Conservation (phyloP, 129 eudicot species). For the Oenanthe sinensis region DNA sequence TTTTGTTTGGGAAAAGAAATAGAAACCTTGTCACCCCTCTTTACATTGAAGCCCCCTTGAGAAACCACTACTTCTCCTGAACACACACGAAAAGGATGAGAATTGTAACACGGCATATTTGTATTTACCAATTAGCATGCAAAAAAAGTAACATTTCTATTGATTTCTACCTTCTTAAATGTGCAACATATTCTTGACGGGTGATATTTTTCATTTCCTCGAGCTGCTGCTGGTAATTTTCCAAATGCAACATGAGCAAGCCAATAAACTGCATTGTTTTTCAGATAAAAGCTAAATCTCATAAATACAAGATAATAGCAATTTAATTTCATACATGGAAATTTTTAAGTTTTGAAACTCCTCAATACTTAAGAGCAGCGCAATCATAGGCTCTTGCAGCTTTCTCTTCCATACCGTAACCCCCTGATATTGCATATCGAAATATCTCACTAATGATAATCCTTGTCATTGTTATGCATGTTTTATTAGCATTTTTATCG, state of each 20-base stretch:
- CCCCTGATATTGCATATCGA: slow-evolving; percentile 27
- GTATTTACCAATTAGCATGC: not conserved
- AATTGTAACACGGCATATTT: not conserved
- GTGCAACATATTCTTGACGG: slow-evolving; percentile 87
- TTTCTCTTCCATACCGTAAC: slow-evolving; percentile 86
- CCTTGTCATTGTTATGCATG: not conserved
- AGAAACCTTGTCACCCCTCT: slow-evolving; percentile 81
- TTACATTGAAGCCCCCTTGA: slow-evolving; percentile 84
- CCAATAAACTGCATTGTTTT: not conserved
- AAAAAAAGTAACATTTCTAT: not conserved
- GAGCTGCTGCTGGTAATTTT: slow-evolving; percentile 58
- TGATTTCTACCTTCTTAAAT: slow-evolving; percentile 55
- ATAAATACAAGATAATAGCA: not conserved
- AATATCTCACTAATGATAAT: not conserved
- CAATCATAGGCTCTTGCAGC: slow-evolving; percentile 91
- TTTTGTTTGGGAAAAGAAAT: not conserved
- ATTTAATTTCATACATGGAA: slow-evolving; percentile 37
- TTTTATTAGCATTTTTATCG: not conserved
- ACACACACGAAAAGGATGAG: not conserved
- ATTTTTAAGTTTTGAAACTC: slow-evolving; percentile 60
- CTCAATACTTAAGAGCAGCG: slow-evolving; percentile 88
- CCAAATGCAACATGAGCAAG: slow-evolving; percentile 29
- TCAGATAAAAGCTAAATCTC: not conserved
- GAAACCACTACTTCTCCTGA: slow-evolving; percentile 87
- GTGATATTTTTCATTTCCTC: slow-evolving; percentile 72